Base-by-base conservation (phyloP, 1,284 basidiomycete genomes). In the Sphagnurus paluster region DNA sequence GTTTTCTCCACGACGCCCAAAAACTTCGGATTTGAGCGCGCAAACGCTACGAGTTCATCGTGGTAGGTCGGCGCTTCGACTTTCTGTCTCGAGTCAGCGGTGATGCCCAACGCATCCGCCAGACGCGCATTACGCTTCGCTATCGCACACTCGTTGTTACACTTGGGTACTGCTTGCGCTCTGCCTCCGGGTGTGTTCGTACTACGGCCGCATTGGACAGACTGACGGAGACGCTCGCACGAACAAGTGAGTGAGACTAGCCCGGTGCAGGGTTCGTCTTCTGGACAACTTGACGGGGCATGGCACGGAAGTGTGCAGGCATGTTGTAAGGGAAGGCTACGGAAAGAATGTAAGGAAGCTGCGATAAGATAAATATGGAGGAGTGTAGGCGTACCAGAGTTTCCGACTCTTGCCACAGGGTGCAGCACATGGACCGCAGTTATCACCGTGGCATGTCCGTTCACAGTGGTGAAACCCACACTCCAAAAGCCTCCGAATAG, bases 391-490 rank as follows among this genome's bases (percentile, higher is more conserved):
- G 16, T 55, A 85, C 86, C 92, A 96, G 47, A 86, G 74, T 59
- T 86, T 87, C 46, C 93, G 79, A 4, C 84, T 71, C 66, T 96
- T 97, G 19, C 88, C 87, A 62, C 93, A 97, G 1, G 79, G 73
- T 24, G 84, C 78, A 7, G 72, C 75, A 63, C 93, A 96, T 1
- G 74, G 48, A 2, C 90, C 90, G 60, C 93, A 96, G 2, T 79
- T 79, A 38, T 82, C 90, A 0, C 76, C 68, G 59, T 97, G 94
- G 61, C 93, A 97, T 0, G 76, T 59, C 48, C 83, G 77, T 48
- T 87, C 81, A 62, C 93, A 97, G 20, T 77, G 80, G 63, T 97
- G 94, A 61, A 86, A 92, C 1, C 93, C 93, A 57, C 93, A 97
- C 0, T 70, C 67, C 25, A 95, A 69, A 3, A 87, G 69, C 52